Evolutionary conservation across 768 basidiomycete species (phyloP).

Genomic region (Cystobasidium tubakii): DNA sequence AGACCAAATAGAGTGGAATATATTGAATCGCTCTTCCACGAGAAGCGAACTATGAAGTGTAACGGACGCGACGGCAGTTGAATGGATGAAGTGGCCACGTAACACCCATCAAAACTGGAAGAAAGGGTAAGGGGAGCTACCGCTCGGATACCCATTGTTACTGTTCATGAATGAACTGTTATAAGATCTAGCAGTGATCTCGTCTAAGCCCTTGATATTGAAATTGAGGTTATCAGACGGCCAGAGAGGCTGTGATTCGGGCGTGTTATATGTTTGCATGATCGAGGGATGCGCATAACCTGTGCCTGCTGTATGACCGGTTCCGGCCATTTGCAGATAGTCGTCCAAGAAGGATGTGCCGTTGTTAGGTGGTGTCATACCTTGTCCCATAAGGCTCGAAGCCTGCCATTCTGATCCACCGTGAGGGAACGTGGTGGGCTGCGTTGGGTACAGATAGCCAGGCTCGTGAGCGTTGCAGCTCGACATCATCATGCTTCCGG

Average conservation of each 20-base stretch:
- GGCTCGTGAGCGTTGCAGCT: not conserved
- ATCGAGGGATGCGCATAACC: not conserved
- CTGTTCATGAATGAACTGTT: not conserved
- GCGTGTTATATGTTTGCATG: not conserved
- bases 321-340: not conserved
- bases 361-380: not conserved
- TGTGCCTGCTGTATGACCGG: not conserved
- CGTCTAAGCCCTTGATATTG: conserved; percentile 7
- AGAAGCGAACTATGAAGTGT: no score
- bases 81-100: no score
- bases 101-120: not conserved
- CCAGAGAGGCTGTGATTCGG: not conserved
- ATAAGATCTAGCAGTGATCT: conserved; percentile 7
- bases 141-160: not conserved
- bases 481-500: not conserved
- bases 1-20: no score
- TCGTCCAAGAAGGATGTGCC: not conserved
- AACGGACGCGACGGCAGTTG: no score
- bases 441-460: not conserved
- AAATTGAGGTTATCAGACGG: conserved; percentile 20
- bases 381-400: not conserved
- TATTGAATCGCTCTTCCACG: no score
- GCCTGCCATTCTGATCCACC: not conserved
- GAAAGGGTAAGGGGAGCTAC: not conserved
- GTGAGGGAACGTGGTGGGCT: not conserved